Conservation (phyloP, 1,139 yeast genomes). For the Suhomyces guaymorum region DNA sequence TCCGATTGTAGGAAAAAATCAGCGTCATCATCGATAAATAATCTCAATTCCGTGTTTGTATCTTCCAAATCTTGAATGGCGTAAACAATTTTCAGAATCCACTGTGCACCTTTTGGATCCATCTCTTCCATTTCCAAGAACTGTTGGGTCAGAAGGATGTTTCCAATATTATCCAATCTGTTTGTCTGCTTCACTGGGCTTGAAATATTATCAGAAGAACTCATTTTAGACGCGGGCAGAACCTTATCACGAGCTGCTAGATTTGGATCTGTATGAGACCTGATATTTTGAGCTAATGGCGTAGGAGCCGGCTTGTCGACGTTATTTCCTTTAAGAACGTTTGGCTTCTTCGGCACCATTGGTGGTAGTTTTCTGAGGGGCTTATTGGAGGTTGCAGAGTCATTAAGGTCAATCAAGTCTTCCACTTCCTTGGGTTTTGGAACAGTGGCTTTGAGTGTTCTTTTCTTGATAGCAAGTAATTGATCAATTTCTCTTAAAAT, state of each 20-base stretch:
- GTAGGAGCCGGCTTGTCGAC: slow-evolving; percentile 24
- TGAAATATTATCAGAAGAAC: not conserved
- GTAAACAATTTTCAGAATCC: slow-evolving; percentile 47
- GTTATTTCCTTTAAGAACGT: slow-evolving; percentile 27
- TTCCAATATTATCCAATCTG: slow-evolving; percentile 10
- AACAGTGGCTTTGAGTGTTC: slow-evolving; percentile 11
- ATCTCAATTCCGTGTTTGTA: slow-evolving; percentile 34
- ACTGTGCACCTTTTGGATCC: slow-evolving; percentile 50
- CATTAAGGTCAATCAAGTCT: slow-evolving; percentile 40
- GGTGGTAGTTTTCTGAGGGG: slow-evolving; percentile 34
- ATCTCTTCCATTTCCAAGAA: slow-evolving; percentile 39
- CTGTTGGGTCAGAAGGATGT: slow-evolving; percentile 29
- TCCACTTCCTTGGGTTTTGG: slow-evolving; percentile 16
- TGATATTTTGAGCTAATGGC: slow-evolving; percentile 17
- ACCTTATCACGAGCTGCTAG: no score
- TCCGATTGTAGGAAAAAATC: slow-evolving; percentile 28
- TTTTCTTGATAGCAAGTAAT: slow-evolving; percentile 18
- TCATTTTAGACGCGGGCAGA: no score
- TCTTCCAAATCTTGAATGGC: slow-evolving; percentile 42
- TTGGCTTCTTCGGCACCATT: slow-evolving; percentile 43
- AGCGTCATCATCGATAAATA: slow-evolving; percentile 41
- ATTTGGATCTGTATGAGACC: slow-evolving; percentile 9
- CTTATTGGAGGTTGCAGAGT: slow-evolving; percentile 18
- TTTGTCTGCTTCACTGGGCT: not conserved
- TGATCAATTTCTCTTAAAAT: slow-evolving; percentile 38